phyloP scores from a whole-genome alignment of 495 filamentous ascomycete species.

The Penicillium steckii region DNA sequence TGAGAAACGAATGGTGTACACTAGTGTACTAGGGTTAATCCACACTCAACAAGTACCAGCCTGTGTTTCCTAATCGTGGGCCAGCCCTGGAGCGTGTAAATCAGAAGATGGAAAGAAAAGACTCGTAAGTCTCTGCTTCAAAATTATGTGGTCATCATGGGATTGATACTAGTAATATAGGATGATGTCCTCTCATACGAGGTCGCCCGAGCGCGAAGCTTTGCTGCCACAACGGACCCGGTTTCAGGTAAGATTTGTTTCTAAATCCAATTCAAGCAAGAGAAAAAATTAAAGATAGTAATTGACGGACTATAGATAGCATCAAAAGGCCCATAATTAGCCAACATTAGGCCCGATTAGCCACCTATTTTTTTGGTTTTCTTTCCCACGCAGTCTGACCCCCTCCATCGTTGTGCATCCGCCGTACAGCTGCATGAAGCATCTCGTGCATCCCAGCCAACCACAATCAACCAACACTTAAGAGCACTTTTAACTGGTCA shows the following conservation, averaged over 20 bases:
- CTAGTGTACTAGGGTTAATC: neutral
- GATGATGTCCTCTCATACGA: constrained; percentile 4
- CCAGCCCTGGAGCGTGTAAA: neutral
- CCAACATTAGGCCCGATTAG: constrained; percentile 7
- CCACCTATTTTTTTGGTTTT: constrained; percentile 3
- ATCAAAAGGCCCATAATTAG: constrained; percentile 26
- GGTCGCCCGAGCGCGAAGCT: constrained; percentile 14
- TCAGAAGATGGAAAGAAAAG: neutral
- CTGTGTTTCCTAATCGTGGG: neutral
- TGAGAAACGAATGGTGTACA: too few species aligned
- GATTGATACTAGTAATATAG: constrained; percentile 15
- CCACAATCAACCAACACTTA: neutral
- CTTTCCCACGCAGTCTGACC: neutral
- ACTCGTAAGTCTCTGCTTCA: neutral
- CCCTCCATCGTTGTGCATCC: neutral
- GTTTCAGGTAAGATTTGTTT: constrained; percentile 18
- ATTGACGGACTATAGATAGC: constrained; percentile 31
- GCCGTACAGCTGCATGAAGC: neutral
- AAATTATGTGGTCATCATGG: neutral
- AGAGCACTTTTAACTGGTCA: neutral
- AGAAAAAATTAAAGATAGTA: constrained; percentile 23
- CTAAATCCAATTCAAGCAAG: neutral
- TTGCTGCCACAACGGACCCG: constrained; percentile 19
- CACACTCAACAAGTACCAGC: neutral
- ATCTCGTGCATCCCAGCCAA: neutral